Evolutionary conservation across 2,329 filamentous ascomycete species (phyloP).

Genomic region (Stagonosporopsis rhizophila): DNA sequence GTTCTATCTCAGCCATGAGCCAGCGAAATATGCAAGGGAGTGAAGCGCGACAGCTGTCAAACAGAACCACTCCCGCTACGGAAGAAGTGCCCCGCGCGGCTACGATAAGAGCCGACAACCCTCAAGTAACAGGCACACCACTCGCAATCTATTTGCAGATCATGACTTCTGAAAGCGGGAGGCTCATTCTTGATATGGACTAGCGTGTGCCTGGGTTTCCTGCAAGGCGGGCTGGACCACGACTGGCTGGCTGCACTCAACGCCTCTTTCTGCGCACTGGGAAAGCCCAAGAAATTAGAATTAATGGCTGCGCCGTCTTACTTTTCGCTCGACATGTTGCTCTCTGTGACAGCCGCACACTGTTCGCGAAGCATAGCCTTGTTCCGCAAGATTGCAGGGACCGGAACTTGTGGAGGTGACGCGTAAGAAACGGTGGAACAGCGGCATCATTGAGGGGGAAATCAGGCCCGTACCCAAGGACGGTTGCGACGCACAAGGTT

Average conservation of each 20-base stretch:
- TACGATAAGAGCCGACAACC: background rate
- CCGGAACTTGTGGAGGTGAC: conserved; percentile 10
- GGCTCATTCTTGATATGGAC: background rate
- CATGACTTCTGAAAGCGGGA: conserved; percentile 4
- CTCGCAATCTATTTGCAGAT: conserved; percentile 14
- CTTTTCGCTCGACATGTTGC: conserved; percentile 1
- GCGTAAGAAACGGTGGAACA: conserved; percentile 15
- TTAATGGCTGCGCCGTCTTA: background rate
- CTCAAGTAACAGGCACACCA: conserved; percentile 1
- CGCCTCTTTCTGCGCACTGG: conserved; percentile 8
- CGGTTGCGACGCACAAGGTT: conserved; percentile 1
- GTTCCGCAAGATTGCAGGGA: conserved; percentile 11
- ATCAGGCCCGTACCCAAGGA: background rate
- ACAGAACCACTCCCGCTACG: background rate
- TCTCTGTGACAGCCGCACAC: background rate
- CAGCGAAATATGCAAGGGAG: background rate
- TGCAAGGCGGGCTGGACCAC: conserved; percentile 1
- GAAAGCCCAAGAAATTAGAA: conserved; percentile 1
- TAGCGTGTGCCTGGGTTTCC: conserved; percentile 7
- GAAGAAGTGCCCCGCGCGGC: background rate
- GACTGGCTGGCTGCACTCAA: conserved; percentile 10
- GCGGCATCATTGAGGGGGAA: conserved; percentile 10
- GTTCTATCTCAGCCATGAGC: background rate
- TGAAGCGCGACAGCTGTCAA: background rate
- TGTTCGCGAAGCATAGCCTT: background rate